Evolutionary conservation across 2,329 filamentous ascomycete species (phyloP).

Genomic region (Salinomyces thailandicus): DNA sequence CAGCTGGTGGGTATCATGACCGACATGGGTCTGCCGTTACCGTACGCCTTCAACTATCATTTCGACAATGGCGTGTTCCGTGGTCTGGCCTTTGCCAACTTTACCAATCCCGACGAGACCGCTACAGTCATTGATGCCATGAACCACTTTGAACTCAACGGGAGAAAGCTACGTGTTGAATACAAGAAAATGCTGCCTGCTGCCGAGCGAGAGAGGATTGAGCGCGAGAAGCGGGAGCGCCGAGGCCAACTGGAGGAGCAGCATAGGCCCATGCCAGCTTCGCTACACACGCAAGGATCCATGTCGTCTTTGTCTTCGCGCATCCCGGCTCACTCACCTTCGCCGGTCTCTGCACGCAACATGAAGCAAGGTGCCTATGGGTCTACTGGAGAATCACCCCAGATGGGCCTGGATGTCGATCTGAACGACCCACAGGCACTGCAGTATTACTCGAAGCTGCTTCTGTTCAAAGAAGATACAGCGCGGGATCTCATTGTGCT

Average conservation of each 20-base stretch:
- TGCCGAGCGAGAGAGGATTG: slow-evolving; percentile 88
- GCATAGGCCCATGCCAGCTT: slow-evolving; percentile 60
- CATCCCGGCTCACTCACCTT: slow-evolving; percentile 51
- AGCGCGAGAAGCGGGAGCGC: slow-evolving; percentile 91
- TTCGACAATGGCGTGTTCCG: slow-evolving; percentile 90
- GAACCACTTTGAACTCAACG: slow-evolving; percentile 93
- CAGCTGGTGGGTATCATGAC: slow-evolving; percentile 89
- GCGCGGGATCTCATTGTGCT: slow-evolving; percentile 74
- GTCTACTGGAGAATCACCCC: slow-evolving; percentile 16
- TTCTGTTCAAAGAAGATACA: slow-evolving; percentile 75
- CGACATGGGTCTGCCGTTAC: slow-evolving; percentile 81
- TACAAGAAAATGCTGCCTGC: slow-evolving; percentile 99
- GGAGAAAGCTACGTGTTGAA: slow-evolving; percentile 86
- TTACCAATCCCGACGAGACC: slow-evolving; percentile 90
- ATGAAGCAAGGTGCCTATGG: slow-evolving; percentile 29
- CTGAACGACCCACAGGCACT: slow-evolving; percentile 84
- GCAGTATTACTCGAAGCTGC: slow-evolving; percentile 79
- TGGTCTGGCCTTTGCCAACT: slow-evolving; percentile 94
- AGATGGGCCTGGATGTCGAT: slow-evolving; percentile 55
- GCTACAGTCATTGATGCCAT: slow-evolving; percentile 83
- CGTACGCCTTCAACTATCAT: slow-evolving; percentile 98
- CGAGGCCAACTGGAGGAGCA: slow-evolving; percentile 95
- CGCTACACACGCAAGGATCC: slow-evolving; percentile 75
- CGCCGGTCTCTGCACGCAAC: slow-evolving; percentile 52
- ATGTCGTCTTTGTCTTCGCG: slow-evolving; percentile 63